Conservation (phyloP, 139 green algal species). For the Pseudopediastrum boryanum region DNA sequence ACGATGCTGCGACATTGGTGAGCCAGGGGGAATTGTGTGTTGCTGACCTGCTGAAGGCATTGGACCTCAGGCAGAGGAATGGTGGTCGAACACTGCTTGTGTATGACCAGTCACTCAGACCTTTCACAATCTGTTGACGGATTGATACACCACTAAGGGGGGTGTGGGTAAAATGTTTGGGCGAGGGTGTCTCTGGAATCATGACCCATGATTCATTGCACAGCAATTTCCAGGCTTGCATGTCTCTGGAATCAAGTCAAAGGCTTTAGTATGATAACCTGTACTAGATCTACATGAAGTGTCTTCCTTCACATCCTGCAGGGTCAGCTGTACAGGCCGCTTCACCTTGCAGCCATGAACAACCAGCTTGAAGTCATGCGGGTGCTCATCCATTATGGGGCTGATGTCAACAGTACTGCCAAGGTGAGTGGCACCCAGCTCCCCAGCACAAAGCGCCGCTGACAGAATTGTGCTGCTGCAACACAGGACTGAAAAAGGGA, state of each 20-base stretch:
- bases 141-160: not conserved
- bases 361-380: not conserved
- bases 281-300: not conserved
- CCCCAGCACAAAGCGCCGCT: not conserved
- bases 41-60: not conserved
- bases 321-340: constrained; percentile 12
- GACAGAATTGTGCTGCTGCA: not conserved
- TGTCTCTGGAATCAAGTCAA: not conserved
- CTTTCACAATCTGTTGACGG: not conserved
- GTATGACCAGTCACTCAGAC: not conserved
- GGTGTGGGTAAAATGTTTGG: not conserved
- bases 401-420: constrained; percentile 6
- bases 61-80: not conserved
- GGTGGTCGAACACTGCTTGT: not conserved
- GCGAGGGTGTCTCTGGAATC: too few relatives aligned
- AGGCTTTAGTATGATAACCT: not conserved
- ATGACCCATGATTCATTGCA: too few relatives aligned
- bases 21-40: not conserved
- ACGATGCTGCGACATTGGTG: constrained; percentile 12
- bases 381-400: constrained; percentile 8
- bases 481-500: not conserved
- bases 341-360: constrained; percentile 32
- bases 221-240: too few relatives aligned
- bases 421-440: not conserved
- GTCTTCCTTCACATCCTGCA: constrained; percentile 1